phyloP scores from a whole-genome alignment of 1,284 basidiomycete genomes.

The Cryptococcus wingfieldii region DNA sequence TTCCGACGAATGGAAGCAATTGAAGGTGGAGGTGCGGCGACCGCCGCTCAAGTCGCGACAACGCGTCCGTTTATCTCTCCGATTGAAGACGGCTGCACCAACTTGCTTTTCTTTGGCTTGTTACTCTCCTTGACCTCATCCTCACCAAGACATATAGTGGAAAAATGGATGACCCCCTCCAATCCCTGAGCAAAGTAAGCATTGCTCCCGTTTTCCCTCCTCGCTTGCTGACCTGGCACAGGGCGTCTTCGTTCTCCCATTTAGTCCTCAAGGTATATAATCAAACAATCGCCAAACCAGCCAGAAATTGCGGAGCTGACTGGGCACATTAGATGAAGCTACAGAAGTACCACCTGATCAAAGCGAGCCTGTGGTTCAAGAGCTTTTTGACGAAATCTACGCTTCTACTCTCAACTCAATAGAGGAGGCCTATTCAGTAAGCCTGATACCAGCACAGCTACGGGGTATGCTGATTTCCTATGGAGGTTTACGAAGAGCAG shows the following conservation, averaged over 20 bases:
- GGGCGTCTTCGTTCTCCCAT: not conserved
- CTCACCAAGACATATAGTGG: too few relatives aligned
- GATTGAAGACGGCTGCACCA: too few relatives aligned
- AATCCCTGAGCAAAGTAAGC: constrained; percentile 35
- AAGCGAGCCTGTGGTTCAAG: not conserved
- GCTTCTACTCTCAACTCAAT: constrained; percentile 13
- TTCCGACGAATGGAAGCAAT: not conserved
- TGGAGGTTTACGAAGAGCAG: constrained; percentile 24
- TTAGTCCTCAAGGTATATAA: constrained; percentile 2
- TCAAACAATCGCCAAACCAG: not conserved
- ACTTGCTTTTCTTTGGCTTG: too few relatives aligned
- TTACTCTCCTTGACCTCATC: too few relatives aligned
- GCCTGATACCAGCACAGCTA: not conserved
- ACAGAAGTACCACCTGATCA: not conserved
- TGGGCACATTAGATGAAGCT: constrained; percentile 17
- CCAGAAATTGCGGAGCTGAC: not conserved
- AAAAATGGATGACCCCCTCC: constrained; percentile 26
- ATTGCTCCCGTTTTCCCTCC: constrained; percentile 29
- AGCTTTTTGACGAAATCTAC: constrained; percentile 23
- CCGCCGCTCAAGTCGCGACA: too few relatives aligned
- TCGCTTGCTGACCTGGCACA: not conserved
- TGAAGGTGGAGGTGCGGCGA: not conserved
- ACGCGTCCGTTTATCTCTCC: too few relatives aligned
- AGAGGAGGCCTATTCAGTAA: constrained; percentile 19
- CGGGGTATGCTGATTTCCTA: not conserved